These are phyloP conservation scores for Sclerotinia subarctica DNA, from an alignment of 2,329 filamentous ascomycete genomes.

Conservation along the genomic window DNA sequence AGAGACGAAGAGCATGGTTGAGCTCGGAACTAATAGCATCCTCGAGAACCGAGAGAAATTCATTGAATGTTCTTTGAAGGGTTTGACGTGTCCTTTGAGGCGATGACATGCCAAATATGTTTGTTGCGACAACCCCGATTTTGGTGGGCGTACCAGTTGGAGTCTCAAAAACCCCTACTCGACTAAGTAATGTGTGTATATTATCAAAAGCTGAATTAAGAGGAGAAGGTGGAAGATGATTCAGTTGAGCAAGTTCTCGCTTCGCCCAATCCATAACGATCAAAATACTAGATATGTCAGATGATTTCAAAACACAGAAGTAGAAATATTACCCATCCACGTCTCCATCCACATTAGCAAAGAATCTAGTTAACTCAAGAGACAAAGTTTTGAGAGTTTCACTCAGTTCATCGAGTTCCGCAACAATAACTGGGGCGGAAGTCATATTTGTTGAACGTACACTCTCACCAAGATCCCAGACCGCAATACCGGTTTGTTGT, in stretches of 20 bases:
- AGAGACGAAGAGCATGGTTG: slow-evolving; percentile 73
- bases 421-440: slow-evolving; percentile 79
- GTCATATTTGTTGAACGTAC: slow-evolving; percentile 89
- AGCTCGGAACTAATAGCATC: slow-evolving; percentile 85
- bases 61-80: slow-evolving; percentile 81
- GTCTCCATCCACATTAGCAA: slow-evolving; percentile 88
- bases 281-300: slow-evolving; percentile 60
- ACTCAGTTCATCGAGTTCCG: slow-evolving; percentile 79
- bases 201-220: slow-evolving; percentile 76
- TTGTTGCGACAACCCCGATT: slow-evolving; percentile 65
- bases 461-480: slow-evolving; percentile 92
- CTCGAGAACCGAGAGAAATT: slow-evolving; percentile 83
- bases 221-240: slow-evolving; percentile 57
- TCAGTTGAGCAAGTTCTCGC: slow-evolving; percentile 72
- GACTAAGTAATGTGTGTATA: slow-evolving; percentile 71
- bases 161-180: slow-evolving; percentile 58
- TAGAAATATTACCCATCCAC: slow-evolving; percentile 65
- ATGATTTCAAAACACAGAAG: slow-evolving; percentile 17
- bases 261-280: slow-evolving; percentile 96
- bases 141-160: slow-evolving; percentile 57
- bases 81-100: slow-evolving; percentile 77
- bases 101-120: slow-evolving; percentile 74
- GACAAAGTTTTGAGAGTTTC: slow-evolving; percentile 82
- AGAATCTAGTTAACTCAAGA: slow-evolving; percentile 84
- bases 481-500: slow-evolving; percentile 86